These are phyloP conservation scores for Pleurotus eryngii DNA, from an alignment of 768 basidiomycete species.

Conservation along the genomic window DNA sequence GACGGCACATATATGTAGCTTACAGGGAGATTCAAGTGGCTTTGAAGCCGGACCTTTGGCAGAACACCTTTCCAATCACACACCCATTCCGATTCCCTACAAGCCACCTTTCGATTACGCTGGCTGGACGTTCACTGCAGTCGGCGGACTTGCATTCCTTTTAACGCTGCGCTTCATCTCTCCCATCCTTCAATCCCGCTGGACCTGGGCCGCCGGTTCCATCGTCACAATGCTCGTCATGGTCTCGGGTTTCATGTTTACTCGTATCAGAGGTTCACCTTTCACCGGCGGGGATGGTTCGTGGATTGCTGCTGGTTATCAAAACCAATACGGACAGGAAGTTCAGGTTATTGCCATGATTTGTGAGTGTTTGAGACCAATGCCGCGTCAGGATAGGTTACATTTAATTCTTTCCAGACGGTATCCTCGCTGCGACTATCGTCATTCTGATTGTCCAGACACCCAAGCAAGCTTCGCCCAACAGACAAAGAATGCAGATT, in stretches of 20 bases:
- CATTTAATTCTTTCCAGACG: constrained; percentile 52
- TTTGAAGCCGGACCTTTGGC: constrained; percentile 80
- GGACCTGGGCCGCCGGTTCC: constrained; percentile 69
- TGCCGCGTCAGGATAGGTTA: no score
- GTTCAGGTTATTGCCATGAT: constrained; percentile 81
- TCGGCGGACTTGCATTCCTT: constrained; percentile 43
- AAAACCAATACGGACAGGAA: constrained; percentile 91
- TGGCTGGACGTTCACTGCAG: constrained; percentile 43
- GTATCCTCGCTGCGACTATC: constrained; percentile 73
- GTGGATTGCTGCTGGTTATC: constrained; percentile 88
- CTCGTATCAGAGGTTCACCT: constrained; percentile 80
- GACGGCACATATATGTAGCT: not conserved
- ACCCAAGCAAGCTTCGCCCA: constrained; percentile 70
- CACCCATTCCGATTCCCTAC: constrained; percentile 82
- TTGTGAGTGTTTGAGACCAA: constrained; percentile 53
- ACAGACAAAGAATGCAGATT: constrained; percentile 78
- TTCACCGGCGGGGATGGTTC: constrained; percentile 59
- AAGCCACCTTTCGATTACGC: constrained; percentile 74
- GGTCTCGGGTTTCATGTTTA: constrained; percentile 96
- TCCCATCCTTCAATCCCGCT: constrained; percentile 66
- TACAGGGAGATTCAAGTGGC: constrained; percentile 49
- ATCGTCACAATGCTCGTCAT: constrained; percentile 71
- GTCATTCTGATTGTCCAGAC: constrained; percentile 77
- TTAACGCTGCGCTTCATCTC: constrained; percentile 58
- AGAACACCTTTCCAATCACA: constrained; percentile 66